Base-by-base conservation (phyloP, 2,329 filamentous ascomycete species). In the Westerdykella aurantiaca region DNA sequence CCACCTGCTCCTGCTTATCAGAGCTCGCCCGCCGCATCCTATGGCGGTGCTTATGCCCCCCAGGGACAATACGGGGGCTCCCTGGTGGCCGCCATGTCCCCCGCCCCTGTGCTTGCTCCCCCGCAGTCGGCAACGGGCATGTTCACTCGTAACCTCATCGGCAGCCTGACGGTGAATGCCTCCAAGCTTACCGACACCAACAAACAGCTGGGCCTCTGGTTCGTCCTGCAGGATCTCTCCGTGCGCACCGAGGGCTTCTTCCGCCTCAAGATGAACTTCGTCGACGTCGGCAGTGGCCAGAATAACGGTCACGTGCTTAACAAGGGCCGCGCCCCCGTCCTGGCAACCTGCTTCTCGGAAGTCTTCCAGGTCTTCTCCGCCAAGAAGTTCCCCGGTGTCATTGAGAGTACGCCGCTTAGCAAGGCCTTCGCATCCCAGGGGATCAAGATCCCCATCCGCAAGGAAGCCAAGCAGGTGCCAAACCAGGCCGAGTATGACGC, bases 361-460 rank as follows among this genome's bases (percentile, higher is more conserved):
- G 78, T 82, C 2, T 97, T 98, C 73, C 87, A 88, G 42, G 93
- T 98, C 23, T 97, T 85, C 69, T 95, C 88, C 2, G 93, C 93
- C 38, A 98, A 98, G 77, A 96, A 96, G 61, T 98, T 98, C 68
- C 93, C 93, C 0, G 93, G 93, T 34, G 93, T 98, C 1, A 95
- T 95, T 45, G 91, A 97, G 65, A 94, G 86, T 66, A 98, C 93
- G 0, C 71, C 82, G 4, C 72, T 97, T 14, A 96, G 90, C 76
- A 95, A 94, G 68, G 87, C 82, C 49, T 97, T 98, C 70, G 91
- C 93, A 3, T 77, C 80, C 1, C 93, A 98, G 61, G 93, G 93
- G 18, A 95, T 95, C 69, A 96, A 96, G 69, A 96, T 97, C 18
- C 91, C 91, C 0, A 96, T 97, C 43, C 76, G 91, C 17, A 96